Evolutionary conservation across 768 basidiomycete species (phyloP).

Genomic region (Boletus pseudopeckii): DNA sequence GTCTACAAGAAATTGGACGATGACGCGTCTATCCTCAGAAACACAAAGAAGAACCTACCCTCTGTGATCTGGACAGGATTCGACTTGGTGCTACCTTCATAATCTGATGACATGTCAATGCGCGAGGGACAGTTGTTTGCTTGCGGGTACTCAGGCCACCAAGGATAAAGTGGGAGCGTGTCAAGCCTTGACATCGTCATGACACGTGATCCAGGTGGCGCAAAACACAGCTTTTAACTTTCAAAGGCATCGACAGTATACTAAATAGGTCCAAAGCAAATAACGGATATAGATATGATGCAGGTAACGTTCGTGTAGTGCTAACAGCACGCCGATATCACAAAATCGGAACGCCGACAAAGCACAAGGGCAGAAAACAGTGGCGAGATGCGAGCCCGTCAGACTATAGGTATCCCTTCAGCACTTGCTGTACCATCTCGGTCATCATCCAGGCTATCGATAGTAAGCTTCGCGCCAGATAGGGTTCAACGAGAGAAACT

Average conservation of each 20-base stretch:
- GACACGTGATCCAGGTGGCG: slow-evolving; percentile 14
- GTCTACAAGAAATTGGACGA: slow-evolving; percentile 31
- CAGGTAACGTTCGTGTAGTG: not conserved
- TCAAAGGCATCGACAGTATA: not conserved
- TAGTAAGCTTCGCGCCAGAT: slow-evolving; percentile 18
- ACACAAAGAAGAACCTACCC: slow-evolving; percentile 42
- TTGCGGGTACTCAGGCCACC: not conserved
- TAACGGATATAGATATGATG: slow-evolving; percentile 6
- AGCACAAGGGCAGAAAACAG: not conserved
- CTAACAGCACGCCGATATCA: not conserved
- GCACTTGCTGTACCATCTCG: slow-evolving; percentile 43
- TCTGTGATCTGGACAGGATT: slow-evolving; percentile 59
- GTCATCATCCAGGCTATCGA: slow-evolving; percentile 48
- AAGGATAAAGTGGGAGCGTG: not conserved
- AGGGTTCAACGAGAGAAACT: slow-evolving; percentile 24
- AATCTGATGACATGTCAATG: slow-evolving; percentile 17
- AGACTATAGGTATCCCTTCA: slow-evolving; percentile 45
- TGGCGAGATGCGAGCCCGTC: not conserved
- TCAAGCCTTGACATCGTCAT: not conserved
- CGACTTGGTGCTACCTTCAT: slow-evolving; percentile 31
- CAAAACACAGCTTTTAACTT: no score
- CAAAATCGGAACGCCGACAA: not conserved
- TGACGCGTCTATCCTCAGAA: slow-evolving; percentile 1
- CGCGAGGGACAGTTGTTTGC: not conserved
- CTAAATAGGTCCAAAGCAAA: not conserved